phyloP scores from a whole-genome alignment of 805 yeast species.

The Sungouiella blattae region DNA sequence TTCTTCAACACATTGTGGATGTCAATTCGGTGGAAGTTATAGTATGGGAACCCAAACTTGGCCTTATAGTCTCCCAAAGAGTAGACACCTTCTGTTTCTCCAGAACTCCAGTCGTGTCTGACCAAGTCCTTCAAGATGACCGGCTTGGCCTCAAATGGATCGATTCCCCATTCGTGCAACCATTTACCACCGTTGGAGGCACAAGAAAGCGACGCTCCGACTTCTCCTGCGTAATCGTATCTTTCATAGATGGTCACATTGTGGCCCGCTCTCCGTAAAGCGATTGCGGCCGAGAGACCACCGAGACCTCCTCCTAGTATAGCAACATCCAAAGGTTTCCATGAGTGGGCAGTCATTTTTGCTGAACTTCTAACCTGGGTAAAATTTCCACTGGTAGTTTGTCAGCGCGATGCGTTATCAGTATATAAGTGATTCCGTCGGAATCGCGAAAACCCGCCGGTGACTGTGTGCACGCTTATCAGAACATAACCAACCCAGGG shows the following conservation, averaged over 20 bases:
- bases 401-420: not conserved
- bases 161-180: conserved; percentile 24
- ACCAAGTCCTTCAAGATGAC: conserved; percentile 22
- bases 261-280: conserved; percentile 8
- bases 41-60: conserved; percentile 24
- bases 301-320: conserved; percentile 11
- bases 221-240: conserved; percentile 26
- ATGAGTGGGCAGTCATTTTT: conserved; percentile 1
- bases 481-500: conserved; percentile 29
- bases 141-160: conserved; percentile 19
- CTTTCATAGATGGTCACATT: conserved; percentile 22
- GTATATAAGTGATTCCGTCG: not conserved
- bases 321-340: conserved; percentile 13
- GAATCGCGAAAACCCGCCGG: conserved; percentile 1
- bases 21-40: conserved; percentile 26
- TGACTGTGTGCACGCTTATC: conserved; percentile 1
- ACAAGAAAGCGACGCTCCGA: conserved; percentile 27
- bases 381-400: not conserved
- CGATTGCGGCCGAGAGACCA: conserved; percentile 8
- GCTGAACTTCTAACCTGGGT: not conserved
- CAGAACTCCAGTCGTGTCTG: conserved; percentile 20
- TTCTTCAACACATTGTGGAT: conserved; percentile 14
- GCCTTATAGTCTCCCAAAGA: conserved; percentile 25
- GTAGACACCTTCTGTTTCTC: conserved; percentile 18
- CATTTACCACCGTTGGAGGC: conserved; percentile 28